Evolutionary conservation across 805 yeast species (phyloP).

Genomic region (Metschnikowia colocasiae): DNA sequence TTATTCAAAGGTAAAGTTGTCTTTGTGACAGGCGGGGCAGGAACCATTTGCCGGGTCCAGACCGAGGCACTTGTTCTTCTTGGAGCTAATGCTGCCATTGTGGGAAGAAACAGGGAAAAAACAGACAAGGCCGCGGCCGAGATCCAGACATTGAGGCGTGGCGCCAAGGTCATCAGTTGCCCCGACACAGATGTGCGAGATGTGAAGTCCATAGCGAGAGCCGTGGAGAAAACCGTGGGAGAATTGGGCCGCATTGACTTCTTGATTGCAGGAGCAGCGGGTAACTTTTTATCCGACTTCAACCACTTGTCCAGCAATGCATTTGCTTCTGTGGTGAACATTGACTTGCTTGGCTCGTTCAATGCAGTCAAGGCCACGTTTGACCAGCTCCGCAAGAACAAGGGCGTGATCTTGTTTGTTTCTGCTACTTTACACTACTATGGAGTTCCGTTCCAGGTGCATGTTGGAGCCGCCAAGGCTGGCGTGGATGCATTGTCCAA

Average conservation of each 20-base stretch:
- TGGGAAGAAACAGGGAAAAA: constrained; percentile 26
- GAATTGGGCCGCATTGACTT: constrained; percentile 41
- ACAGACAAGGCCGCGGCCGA: constrained; percentile 25
- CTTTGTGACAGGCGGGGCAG: constrained; percentile 31
- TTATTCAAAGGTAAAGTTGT: constrained; percentile 29
- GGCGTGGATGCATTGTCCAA: constrained; percentile 30
- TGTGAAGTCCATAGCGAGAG: constrained; percentile 22
- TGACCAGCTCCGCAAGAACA: constrained; percentile 34
- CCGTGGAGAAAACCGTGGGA: constrained; percentile 22
- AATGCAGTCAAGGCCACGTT: constrained; percentile 42
- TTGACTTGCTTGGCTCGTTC: constrained; percentile 40
- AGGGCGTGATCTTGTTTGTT: constrained; percentile 37
- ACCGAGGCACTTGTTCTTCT: constrained; percentile 28
- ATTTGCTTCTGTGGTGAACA: constrained; percentile 36
- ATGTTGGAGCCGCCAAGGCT: constrained; percentile 31
- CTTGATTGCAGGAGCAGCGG: constrained; percentile 46
- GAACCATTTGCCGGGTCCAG: constrained; percentile 28
- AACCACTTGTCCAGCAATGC: constrained; percentile 43
- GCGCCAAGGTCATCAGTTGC: constrained; percentile 24
- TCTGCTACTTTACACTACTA: constrained; percentile 44
- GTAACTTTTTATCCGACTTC: constrained; percentile 40
- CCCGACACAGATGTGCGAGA: constrained; percentile 24
- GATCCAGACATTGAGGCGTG: constrained; percentile 22
- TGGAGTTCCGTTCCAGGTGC: constrained; percentile 39
- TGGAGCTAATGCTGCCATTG: constrained; percentile 29